These are phyloP conservation scores for Knufia petricola DNA, from an alignment of 2,329 filamentous ascomycete species.

Conservation along the genomic window DNA sequence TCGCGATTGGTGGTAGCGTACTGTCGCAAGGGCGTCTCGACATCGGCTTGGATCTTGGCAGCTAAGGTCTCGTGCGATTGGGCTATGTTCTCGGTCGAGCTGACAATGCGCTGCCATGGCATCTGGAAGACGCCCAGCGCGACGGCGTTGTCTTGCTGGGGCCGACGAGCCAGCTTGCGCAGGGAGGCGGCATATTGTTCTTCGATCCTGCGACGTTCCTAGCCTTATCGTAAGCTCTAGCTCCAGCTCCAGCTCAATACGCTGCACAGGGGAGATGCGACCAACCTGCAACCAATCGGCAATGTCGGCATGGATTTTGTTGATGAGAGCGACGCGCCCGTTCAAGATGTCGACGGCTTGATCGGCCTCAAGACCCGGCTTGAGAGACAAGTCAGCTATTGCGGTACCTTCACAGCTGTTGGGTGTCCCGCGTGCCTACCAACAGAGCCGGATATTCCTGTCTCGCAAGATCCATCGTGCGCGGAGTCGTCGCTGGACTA, in stretches of 20 bases:
- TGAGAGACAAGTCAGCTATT: slow-evolving; percentile 15
- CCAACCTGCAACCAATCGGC: slow-evolving; percentile 93
- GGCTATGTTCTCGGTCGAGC: slow-evolving; percentile 69
- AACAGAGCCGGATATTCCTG: slow-evolving; percentile 8
- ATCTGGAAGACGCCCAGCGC: slow-evolving; percentile 84
- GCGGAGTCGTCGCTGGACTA: background rate
- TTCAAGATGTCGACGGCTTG: slow-evolving; percentile 75
- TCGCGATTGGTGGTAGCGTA: slow-evolving; percentile 65
- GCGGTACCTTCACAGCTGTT: no score
- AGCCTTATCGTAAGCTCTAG: slow-evolving; percentile 17
- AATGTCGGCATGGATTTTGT: slow-evolving; percentile 77
- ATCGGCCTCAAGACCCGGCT: slow-evolving; percentile 71
- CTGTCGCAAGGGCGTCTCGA: slow-evolving; percentile 71
- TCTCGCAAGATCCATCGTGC: slow-evolving; percentile 7
- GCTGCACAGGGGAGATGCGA: no score
- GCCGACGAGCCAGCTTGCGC: slow-evolving; percentile 67
- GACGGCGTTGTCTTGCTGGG: slow-evolving; percentile 62
- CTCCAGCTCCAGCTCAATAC: slow-evolving; percentile 9
- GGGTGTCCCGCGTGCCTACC: background rate
- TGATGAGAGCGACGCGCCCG: slow-evolving; percentile 80
- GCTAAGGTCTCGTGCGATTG: slow-evolving; percentile 74
- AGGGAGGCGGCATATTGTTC: slow-evolving; percentile 78
- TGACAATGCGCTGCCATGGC: slow-evolving; percentile 81
- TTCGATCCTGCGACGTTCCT: slow-evolving; percentile 90
- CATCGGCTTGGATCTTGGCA: slow-evolving; percentile 73